Conservation (phyloP, 371 early-diverging fungal genomes). For the Phascolomyces articulosus region DNA sequence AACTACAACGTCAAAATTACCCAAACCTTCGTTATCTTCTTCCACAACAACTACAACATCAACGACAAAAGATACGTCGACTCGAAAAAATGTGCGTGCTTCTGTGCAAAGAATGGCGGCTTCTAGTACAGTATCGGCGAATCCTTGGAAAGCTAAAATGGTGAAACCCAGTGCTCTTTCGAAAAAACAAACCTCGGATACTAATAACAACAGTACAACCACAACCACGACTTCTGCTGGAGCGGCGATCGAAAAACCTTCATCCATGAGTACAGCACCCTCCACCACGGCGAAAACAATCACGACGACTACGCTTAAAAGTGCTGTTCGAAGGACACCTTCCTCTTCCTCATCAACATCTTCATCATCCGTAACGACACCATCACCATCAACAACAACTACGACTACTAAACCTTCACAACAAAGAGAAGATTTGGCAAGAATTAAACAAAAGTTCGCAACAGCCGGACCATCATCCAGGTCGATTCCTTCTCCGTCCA, state of each 20-base stretch:
- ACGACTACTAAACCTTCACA: no score
- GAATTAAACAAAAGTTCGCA: no score
- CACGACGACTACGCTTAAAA: background rate
- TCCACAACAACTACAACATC: no score
- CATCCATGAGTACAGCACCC: background rate
- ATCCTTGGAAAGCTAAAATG: constrained; percentile 20
- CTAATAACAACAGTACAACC: background rate
- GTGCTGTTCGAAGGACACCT: background rate
- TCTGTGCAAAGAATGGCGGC: constrained; percentile 21
- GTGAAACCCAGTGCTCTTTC: background rate
- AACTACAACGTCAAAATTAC: constrained; percentile 8
- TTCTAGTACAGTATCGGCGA: constrained; percentile 17
- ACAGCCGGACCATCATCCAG: no score
- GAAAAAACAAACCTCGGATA: background rate
- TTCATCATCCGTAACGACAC: no score
- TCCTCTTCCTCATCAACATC: no score
- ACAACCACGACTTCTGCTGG: background rate
- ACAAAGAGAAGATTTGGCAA: no score
- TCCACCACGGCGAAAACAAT: background rate
- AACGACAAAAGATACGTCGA: background rate
- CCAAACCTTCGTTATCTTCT: constrained; percentile 8
- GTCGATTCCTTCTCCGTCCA: no score
- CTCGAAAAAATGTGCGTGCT: constrained; percentile 15
- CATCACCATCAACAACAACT: no score
- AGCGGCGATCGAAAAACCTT: background rate